Conservation (phyloP, 1,284 basidiomycete genomes). For the Moesziomyces sp. region DNA sequence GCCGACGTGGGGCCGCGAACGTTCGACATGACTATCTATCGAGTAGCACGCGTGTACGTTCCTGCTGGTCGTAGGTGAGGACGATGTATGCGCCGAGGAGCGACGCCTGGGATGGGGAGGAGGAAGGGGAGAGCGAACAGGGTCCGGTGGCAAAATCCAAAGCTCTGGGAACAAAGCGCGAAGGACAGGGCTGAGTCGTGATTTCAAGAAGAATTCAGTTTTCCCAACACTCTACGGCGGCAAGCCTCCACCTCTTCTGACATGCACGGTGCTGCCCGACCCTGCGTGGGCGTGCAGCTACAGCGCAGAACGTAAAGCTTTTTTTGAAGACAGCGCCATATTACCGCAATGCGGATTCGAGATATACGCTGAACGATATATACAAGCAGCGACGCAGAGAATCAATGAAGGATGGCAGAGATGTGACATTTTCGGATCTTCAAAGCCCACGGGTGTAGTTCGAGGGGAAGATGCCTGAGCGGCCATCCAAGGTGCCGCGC, state of each 20-base stretch:
- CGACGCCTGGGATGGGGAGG: not conserved
- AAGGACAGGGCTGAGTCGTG: not conserved
- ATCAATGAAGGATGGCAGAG: not conserved
- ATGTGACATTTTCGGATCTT: not conserved
- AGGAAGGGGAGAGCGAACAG: too few relatives aligned
- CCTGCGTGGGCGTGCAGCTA: not conserved
- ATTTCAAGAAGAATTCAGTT: not conserved
- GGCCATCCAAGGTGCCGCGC: conserved; percentile 23
- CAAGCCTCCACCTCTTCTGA: not conserved
- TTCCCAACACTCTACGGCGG: too few relatives aligned
- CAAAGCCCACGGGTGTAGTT: conserved; percentile 30
- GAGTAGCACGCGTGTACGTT: too few relatives aligned
- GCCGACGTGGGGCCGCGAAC: conserved; percentile 90
- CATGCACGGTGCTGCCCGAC: not conserved
- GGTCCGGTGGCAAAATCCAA: not conserved
- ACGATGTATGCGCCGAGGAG: not conserved
- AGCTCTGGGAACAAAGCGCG: too few relatives aligned
- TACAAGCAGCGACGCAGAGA: not conserved
- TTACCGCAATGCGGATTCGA: not conserved
- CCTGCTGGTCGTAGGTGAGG: not conserved
- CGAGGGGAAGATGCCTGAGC: conserved; percentile 37
- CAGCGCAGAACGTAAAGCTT: too few relatives aligned
- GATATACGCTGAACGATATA: not conserved
- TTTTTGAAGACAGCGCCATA: too few relatives aligned
- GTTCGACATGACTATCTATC: conserved; percentile 19